Percentiles rank a stretch among this genome's conserved stretches.
Evolutionary conservation across 2,329 filamentous ascomycete genomes (phyloP).

Genomic region (Neoarthrinium moseri): DNA sequence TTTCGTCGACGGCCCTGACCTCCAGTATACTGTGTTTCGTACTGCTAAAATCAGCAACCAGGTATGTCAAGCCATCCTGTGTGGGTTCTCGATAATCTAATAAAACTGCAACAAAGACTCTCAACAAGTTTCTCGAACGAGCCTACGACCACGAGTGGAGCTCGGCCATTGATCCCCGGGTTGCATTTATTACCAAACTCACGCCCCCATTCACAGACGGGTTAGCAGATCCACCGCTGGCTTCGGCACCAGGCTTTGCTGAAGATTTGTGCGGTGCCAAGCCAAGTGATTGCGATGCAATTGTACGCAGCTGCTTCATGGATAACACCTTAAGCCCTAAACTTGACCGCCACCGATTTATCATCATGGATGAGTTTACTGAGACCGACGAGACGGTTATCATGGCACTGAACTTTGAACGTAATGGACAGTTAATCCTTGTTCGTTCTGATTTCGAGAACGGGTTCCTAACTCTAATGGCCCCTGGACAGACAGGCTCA

Average conservation of each 20-base stretch:
- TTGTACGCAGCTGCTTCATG: background rate
- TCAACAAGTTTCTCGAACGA: conserved; percentile 1
- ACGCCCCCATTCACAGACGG: background rate
- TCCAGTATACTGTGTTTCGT: background rate
- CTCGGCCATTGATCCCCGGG: background rate
- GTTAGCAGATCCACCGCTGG: background rate
- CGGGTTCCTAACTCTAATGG: background rate
- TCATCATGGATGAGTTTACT: conserved; percentile 2
- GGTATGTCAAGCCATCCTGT: background rate
- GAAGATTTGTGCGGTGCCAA: conserved; percentile 1
- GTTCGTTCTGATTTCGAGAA: background rate
- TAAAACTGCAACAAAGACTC: background rate
- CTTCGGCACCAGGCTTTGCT: background rate
- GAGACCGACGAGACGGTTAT: background rate
- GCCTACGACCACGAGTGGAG: background rate
- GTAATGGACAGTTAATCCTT: background rate
- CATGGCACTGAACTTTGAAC: background rate
- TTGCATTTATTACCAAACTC: conserved; percentile 3
- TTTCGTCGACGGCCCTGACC: background rate
- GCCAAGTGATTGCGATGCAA: conserved; percentile 1
- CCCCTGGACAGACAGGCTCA: background rate
- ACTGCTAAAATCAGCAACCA: background rate
- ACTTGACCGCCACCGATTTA: conserved; percentile 1
- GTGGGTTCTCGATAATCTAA: background rate
- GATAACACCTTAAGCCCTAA: background rate